Percentiles rank a stretch among this genome's conserved stretches.
These are phyloP conservation scores for Pseudogymnoascus sp. DNA, from an alignment of 2,329 filamentous ascomycete genomes.

Conservation along the genomic window DNA sequence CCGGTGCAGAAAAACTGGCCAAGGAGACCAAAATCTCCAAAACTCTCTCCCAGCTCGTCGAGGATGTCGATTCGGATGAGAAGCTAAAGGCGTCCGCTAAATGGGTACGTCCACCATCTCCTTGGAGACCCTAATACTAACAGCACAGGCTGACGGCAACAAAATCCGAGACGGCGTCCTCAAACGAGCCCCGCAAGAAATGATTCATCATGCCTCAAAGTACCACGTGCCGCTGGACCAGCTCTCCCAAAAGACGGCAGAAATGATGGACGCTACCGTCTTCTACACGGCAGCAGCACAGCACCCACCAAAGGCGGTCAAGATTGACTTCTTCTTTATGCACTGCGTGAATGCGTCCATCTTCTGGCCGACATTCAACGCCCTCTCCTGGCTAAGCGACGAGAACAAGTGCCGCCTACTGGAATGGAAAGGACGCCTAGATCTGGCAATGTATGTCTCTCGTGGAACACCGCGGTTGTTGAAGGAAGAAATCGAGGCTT, in stretches of 20 bases:
- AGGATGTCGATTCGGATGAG: constrained; percentile 47
- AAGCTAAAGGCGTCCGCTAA: constrained; percentile 46
- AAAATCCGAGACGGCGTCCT: constrained; percentile 65
- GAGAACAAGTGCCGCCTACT: constrained; percentile 60
- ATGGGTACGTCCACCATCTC: constrained; percentile 28
- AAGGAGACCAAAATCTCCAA: constrained; percentile 29
- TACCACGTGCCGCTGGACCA: constrained; percentile 47
- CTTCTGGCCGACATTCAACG: constrained; percentile 65
- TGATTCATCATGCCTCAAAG: constrained; percentile 51
- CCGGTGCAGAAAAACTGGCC: constrained; percentile 41
- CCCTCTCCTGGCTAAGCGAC: constrained; percentile 50
- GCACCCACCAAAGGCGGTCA: constrained; percentile 53
- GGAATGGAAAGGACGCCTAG: constrained; percentile 72
- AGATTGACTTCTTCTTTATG: constrained; percentile 77
- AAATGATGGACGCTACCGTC: constrained; percentile 61
- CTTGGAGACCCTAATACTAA: background rate
- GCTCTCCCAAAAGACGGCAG: constrained; percentile 43
- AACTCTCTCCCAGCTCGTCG: constrained; percentile 50
- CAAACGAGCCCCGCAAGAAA: constrained; percentile 51
- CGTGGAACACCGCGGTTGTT: constrained; percentile 54
- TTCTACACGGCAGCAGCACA: constrained; percentile 47
- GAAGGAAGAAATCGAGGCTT: constrained; percentile 49
- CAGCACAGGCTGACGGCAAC: constrained; percentile 39
- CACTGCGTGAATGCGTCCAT: constrained; percentile 65
- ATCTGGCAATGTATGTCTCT: constrained; percentile 66